Evolutionary conservation across 2,329 filamentous ascomycete genomes (phyloP), one percentile per base, ranked within the genome.

Genomic region (Ophiostoma montium): DNA sequence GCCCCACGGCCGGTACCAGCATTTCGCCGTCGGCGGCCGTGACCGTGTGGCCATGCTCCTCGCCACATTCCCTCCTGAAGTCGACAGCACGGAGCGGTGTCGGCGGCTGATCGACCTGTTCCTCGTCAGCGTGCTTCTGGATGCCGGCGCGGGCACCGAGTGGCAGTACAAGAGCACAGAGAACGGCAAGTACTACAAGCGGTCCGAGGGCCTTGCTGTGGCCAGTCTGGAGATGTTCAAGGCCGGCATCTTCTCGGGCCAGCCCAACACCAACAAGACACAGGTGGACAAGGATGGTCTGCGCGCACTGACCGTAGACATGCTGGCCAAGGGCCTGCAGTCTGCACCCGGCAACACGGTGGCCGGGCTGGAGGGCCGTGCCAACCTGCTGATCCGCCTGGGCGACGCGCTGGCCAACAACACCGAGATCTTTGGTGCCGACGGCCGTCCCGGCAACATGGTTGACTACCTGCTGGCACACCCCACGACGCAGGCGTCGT

Each of bases 141-240:
- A 79, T 55, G 86, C 92, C 5, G 92, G 92, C 36, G 88, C 92
- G 2, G 92, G 92, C 36, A 90, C 80, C 3, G 75, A 79, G 56
- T 98, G 92, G 92, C 82, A 80, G 57, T 98, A 95, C 69, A 92
- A 86, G 70, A 94, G 87, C 61, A 82, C 82, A 54, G 88, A 94
- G 61, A 94, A 88, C 55, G 87, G 86, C 50, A 83, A 81, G 54
- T 65, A 84, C 36, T 96, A 90, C 65, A 74, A 79, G 47, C 80
- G 92, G 46, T 95, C 88, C 53, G 92, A 95, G 64, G 89, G 89
- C 9, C 73, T 95, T 49, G 89, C 89, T 9, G 80, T 82, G 56
- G 78, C 78, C 7, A 80, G 74, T 55, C 61, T 82, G 59, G 89
- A 95, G 57, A 95, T 95, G 89, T 95, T 95, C 75, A 95, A 95